Evolutionary conservation across 257 asterid genomes (phyloP).

Genomic region (Ilex aquifolium): DNA sequence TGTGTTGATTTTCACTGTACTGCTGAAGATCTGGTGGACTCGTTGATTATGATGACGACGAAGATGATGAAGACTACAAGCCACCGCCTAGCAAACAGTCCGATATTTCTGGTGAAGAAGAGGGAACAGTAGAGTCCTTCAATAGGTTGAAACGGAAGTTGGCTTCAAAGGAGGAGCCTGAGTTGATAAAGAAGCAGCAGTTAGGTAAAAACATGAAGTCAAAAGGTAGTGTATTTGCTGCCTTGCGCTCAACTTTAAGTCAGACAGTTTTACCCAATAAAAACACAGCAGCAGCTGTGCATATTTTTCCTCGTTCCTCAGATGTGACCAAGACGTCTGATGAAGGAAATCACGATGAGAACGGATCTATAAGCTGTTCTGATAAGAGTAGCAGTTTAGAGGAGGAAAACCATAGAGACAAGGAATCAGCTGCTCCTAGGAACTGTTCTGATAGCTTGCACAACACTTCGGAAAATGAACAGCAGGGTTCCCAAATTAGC

Average conservation of each 20-base stretch:
- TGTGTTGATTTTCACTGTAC: constrained; percentile 4
- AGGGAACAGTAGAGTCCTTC: constrained; percentile 39
- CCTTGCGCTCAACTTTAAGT: constrained; percentile 62
- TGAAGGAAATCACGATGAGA: constrained; percentile 30
- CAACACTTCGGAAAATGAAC: constrained; percentile 37
- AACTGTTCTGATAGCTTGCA: constrained; percentile 34
- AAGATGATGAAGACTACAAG: constrained; percentile 85
- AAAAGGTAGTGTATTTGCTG: constrained; percentile 64
- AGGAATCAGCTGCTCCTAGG: constrained; percentile 38
- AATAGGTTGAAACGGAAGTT: constrained; percentile 63
- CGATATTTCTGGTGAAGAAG: constrained; percentile 53
- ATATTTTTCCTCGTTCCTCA: constrained; percentile 17
- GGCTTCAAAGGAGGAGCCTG: constrained; percentile 57
- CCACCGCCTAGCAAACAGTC: constrained; percentile 71
- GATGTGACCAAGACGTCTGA: constrained; percentile 21
- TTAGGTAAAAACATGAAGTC: constrained; percentile 56
- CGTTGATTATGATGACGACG: constrained; percentile 95
- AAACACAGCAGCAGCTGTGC: constrained; percentile 30
- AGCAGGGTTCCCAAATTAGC: background rate
- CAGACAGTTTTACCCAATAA: constrained; percentile 55
- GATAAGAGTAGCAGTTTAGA: constrained; percentile 24
- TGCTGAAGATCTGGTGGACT: constrained; percentile 76
- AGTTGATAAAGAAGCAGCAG: constrained; percentile 56
- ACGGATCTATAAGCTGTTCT: constrained; percentile 19
- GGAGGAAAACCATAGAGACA: constrained; percentile 20